Conservation (phyloP, 2,329 filamentous ascomycete species). For the Phaeosphaeria sp. region DNA sequence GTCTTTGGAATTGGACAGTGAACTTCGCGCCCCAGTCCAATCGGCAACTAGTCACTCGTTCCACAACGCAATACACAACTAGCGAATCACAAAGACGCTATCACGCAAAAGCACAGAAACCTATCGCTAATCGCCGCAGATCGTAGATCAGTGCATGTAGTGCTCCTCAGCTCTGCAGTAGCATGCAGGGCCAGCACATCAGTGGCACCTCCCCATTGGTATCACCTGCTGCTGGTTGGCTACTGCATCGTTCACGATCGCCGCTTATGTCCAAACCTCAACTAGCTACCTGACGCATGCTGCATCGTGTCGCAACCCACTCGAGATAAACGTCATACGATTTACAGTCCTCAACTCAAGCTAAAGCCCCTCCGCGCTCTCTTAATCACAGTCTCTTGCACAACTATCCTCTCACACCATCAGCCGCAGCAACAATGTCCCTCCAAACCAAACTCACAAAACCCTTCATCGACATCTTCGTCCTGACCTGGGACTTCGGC, state of each 20-base stretch:
- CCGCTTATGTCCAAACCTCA: neutral
- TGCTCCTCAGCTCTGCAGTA: constrained; percentile 2
- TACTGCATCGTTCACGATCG: neutral
- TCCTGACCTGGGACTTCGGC: constrained; percentile 49
- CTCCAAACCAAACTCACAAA: constrained; percentile 15
- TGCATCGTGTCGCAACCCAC: neutral
- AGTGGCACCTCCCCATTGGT: neutral
- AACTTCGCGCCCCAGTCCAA: neutral
- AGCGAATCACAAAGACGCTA: constrained; percentile 1
- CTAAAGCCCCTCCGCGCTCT: neutral
- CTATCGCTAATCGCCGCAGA: constrained; percentile 6
- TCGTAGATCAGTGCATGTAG: constrained; percentile 6
- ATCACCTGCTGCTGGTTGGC: neutral
- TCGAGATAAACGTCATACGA: neutral
- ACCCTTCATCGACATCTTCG: constrained; percentile 44
- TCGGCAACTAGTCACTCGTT: neutral
- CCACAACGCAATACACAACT: neutral
- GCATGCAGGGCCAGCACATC: constrained; percentile 9
- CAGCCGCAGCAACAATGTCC: neutral
- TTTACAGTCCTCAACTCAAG: neutral
- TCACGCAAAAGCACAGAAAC: neutral
- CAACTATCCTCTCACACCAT: neutral
- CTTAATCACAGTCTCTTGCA: too few relatives aligned
- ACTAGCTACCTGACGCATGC: neutral
- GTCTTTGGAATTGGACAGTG: neutral